Base-by-base conservation (phyloP, 495 filamentous ascomycete species). In the Aspergillus conjunctus region DNA sequence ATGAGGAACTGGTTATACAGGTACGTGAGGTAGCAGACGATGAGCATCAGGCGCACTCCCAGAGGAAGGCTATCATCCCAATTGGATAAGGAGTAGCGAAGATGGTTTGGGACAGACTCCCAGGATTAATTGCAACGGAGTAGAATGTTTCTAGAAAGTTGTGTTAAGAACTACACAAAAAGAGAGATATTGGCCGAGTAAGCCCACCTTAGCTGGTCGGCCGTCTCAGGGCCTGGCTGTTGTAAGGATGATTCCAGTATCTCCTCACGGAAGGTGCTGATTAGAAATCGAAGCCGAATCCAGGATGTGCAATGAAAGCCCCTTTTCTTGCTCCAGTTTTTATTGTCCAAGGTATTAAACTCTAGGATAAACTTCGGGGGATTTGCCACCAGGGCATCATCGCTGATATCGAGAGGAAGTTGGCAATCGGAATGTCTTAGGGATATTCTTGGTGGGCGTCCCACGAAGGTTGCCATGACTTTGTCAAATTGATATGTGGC, bases 221-320 rank as follows among this genome's bases (percentile, higher is more conserved):
- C 69, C 32, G 70, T 71, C 9, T 76, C 70, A 26, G 65, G 63
- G 7, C 66, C 73, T 26, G 72, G 63, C 1, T 64, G 58, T 4
- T 66, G 68, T 12, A 86, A 57, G 20, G 84, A 81, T 20, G 86
- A 71, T 50, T 85, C 79, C 1, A 88, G 71, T 26, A 88, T 81
- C 50, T 87, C 83, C 51, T 87, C 86, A 0, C 79, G 73, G 5
- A 87, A 74, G 1, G 70, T 65, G 6, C 75, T 71, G 17, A 85
- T 68, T 12, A 80, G 67, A 15, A 78, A 75, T 30, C 82, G 79
- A 0, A 81, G 71, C 21, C 86, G 73, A 30, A 71, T 56, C 79
- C 70, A 72, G 54, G 75, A 39, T 68, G 80, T 34, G 58, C 71
- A 33, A 61, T 67, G 60, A 68, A 65, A 49, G 70, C 67, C 18